These are phyloP conservation scores for Puya raimondii DNA, from an alignment of 176 grass and related monocot species.

Conservation along the genomic window DNA sequence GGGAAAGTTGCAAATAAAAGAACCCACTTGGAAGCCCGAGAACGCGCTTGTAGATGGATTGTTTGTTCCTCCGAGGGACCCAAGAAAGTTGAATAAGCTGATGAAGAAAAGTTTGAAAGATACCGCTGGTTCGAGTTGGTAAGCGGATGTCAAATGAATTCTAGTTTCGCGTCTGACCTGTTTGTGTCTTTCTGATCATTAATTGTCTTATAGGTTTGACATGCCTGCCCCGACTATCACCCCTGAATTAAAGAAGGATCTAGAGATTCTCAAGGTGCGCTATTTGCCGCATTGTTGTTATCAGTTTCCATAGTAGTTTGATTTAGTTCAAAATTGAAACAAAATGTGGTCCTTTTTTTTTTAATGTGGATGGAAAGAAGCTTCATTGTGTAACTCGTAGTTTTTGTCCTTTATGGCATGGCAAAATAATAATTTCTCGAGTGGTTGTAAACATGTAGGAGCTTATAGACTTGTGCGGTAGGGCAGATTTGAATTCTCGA, in stretches of 20 bases:
- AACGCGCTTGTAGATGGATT: constrained; percentile 63
- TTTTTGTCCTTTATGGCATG: too few relatives aligned
- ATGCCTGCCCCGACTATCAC: constrained; percentile 85
- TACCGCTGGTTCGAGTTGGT: constrained; percentile 73
- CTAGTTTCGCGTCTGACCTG: background rate
- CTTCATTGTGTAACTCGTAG: too few relatives aligned
- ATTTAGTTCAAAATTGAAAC: too few relatives aligned
- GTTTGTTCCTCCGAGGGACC: constrained; percentile 69
- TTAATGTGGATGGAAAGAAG: too few relatives aligned
- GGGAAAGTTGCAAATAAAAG: constrained; percentile 18
- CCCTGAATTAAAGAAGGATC: constrained; percentile 81
- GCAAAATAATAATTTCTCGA: too few relatives aligned
- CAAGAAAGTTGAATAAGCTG: constrained; percentile 58
- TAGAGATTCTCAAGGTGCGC: constrained; percentile 74
- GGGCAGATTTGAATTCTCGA: too few relatives aligned
- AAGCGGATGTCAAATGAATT: constrained; percentile 15
- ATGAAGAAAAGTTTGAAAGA: constrained; percentile 70
- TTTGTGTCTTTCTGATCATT: constrained; percentile 11
- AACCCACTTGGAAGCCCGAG: constrained; percentile 35
- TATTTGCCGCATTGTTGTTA: background rate
- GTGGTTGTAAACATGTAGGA: too few relatives aligned
- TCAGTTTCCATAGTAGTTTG: too few relatives aligned
- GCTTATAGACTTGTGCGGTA: too few relatives aligned
- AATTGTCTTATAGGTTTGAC: constrained; percentile 57
- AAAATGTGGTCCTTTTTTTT: too few relatives aligned